A percentile compares a stretch with the other conserved stretches of the same genome.
Evolutionary conservation across 2,329 filamentous ascomycete species (phyloP).

Genomic region (Xylaria sp.): DNA sequence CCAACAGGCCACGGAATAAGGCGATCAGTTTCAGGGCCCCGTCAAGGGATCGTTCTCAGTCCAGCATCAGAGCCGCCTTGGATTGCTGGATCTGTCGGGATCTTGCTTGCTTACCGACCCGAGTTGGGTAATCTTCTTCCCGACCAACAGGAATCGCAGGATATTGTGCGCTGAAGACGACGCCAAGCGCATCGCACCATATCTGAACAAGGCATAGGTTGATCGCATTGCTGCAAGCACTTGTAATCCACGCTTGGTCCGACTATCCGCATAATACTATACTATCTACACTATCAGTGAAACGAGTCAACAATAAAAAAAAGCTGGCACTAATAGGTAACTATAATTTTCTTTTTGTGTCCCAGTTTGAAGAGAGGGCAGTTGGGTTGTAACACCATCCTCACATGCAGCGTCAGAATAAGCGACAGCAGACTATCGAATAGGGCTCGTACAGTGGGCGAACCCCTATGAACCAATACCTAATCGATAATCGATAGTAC

Average conservation of each 20-base stretch:
- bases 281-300: constrained; percentile 10
- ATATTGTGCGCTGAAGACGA: constrained; percentile 10
- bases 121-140: constrained; percentile 29
- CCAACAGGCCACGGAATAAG: constrained; percentile 29
- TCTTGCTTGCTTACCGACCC: constrained; percentile 24
- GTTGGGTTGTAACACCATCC: not conserved
- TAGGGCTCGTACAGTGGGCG: constrained; percentile 25
- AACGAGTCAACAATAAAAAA: constrained; percentile 12
- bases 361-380: not conserved
- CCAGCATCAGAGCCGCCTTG: constrained; percentile 9
- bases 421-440: constrained; percentile 29
- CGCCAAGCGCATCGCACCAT: constrained; percentile 23
- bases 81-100: constrained; percentile 28
- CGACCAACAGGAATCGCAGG: constrained; percentile 28
- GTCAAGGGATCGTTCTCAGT: constrained; percentile 11
- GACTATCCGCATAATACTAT: not conserved
- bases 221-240: constrained; percentile 29
- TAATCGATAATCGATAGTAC: constrained; percentile 23
- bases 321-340: constrained; percentile 21
- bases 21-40: constrained; percentile 37
- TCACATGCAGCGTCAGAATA: not conserved
- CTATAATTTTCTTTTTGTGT: constrained; percentile 3
- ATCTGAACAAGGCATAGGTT: constrained; percentile 18
- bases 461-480: constrained; percentile 12
- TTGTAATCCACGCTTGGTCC: constrained; percentile 26